Evolutionary conservation across 2,329 filamentous ascomycete species (phyloP).

Genomic region (Coniochaeta sp.): DNA sequence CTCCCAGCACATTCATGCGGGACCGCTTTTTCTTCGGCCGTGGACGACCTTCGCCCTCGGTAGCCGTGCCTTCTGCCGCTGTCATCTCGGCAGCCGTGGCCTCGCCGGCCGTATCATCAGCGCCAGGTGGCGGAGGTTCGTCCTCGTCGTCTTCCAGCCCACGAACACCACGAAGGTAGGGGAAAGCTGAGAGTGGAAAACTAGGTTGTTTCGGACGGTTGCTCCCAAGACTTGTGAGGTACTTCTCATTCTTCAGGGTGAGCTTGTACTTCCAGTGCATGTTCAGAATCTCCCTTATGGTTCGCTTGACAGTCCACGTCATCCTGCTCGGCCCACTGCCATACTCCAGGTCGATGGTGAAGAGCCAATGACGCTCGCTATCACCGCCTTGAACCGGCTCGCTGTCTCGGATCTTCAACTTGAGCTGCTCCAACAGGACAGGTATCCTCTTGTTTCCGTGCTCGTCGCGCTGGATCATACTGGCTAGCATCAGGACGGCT

Average conservation of each 20-base stretch:
- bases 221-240: slow-evolving; percentile 60
- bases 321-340: slow-evolving; percentile 92
- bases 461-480: slow-evolving; percentile 96
- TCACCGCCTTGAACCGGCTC: slow-evolving; percentile 56
- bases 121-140: slow-evolving; percentile 34
- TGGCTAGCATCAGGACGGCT: slow-evolving; percentile 87
- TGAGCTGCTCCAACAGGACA: slow-evolving; percentile 89
- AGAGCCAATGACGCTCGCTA: slow-evolving; percentile 69
- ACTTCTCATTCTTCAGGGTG: slow-evolving; percentile 74
- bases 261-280: slow-evolving; percentile 91
- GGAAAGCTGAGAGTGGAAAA: slow-evolving; percentile 84
- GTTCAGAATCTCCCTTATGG: slow-evolving; percentile 83
- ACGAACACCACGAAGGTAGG: slow-evolving; percentile 75
- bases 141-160: slow-evolving; percentile 74
- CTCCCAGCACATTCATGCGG: slow-evolving; percentile 44
- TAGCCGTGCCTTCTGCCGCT: slow-evolving; percentile 48
- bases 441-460: slow-evolving; percentile 93
- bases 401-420: slow-evolving; percentile 79
- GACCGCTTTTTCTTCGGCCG: slow-evolving; percentile 36
- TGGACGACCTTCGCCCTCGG: slow-evolving; percentile 54
- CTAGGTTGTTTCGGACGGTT: slow-evolving; percentile 70
- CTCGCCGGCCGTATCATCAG: slow-evolving; percentile 26
- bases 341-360: slow-evolving; percentile 91
- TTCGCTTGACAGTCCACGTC: slow-evolving; percentile 90
- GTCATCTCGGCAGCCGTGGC: slow-evolving; percentile 35